phyloP scores from a whole-genome alignment of 768 basidiomycete genomes.

The Calocybe gangraenosa region DNA sequence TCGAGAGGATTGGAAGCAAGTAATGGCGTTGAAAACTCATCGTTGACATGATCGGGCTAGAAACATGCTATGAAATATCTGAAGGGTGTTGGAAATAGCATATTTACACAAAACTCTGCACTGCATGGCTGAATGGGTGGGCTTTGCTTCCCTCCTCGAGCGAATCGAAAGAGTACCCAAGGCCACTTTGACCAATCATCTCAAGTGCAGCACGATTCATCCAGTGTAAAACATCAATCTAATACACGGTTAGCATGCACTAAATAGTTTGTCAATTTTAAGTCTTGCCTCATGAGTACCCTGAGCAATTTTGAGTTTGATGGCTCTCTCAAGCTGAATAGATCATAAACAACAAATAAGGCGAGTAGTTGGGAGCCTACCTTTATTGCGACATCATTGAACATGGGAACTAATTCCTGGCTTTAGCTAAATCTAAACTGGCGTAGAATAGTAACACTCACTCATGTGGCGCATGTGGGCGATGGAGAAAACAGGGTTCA shows the following conservation, averaged over 20 bases:
- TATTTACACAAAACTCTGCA: constrained; percentile 20
- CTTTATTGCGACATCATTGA: constrained; percentile 14
- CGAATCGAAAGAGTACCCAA: constrained; percentile 27
- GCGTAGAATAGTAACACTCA: not conserved
- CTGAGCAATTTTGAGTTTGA: constrained; percentile 6
- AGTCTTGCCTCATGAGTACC: constrained; percentile 12
- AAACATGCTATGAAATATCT: not conserved
- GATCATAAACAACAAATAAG: not conserved
- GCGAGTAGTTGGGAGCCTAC: not conserved
- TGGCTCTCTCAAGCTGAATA: constrained; percentile 1
- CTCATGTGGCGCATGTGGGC: constrained; percentile 17
- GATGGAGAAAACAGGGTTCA: constrained; percentile 18
- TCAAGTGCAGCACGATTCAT: constrained; percentile 25
- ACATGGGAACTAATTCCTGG: constrained; percentile 11
- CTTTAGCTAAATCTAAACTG: too few species aligned
- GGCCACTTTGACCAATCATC: constrained; percentile 25
- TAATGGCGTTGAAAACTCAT: too few species aligned
- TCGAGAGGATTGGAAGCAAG: too few species aligned
- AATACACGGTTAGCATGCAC: not conserved
- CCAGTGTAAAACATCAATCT: constrained; percentile 24
- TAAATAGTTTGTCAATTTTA: not conserved
- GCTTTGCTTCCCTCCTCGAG: constrained; percentile 19
- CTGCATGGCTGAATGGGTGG: constrained; percentile 23
- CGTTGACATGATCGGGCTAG: too few species aligned
- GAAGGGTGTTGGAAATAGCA: not conserved